Evolutionary conservation across 306 rosid species (phyloP).

Genomic region (Dryas alaskensis): DNA sequence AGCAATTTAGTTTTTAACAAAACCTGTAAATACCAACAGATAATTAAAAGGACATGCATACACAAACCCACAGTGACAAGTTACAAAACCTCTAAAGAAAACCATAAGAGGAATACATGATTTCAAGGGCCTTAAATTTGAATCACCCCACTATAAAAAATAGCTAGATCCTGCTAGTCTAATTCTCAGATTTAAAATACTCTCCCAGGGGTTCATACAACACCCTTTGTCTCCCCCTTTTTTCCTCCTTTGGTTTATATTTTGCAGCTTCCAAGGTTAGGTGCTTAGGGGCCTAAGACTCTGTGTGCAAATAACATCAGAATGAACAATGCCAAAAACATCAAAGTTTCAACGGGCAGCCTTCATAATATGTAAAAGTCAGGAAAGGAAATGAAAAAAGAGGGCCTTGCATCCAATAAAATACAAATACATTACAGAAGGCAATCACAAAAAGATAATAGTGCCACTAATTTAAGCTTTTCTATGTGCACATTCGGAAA

Average conservation of each 20-base stretch:
- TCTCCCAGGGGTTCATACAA: not conserved
- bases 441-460: not conserved
- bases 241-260: not conserved
- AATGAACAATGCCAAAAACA: not conserved
- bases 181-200: not conserved
- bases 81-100: not conserved
- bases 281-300: not conserved
- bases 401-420: not conserved
- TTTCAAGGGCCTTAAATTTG: not conserved
- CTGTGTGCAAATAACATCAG: too few relatives aligned
- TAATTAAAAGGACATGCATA: not conserved
- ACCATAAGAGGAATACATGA: not conserved
- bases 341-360: not conserved
- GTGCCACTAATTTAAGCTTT: not conserved
- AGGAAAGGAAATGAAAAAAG: not conserved
- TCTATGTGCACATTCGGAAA: not conserved
- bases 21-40: constrained; percentile 7
- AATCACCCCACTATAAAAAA: not conserved
- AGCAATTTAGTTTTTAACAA: constrained; percentile 1
- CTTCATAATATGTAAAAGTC: not conserved
- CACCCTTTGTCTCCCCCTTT: not conserved
- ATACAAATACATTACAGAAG: not conserved
- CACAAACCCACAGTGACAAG: not conserved
- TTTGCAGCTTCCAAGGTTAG: not conserved
- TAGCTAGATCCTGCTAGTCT: not conserved